Evolutionary conservation across 2,329 filamentous ascomycete genomes (phyloP).

Genomic region (Alternaria consortialis): DNA sequence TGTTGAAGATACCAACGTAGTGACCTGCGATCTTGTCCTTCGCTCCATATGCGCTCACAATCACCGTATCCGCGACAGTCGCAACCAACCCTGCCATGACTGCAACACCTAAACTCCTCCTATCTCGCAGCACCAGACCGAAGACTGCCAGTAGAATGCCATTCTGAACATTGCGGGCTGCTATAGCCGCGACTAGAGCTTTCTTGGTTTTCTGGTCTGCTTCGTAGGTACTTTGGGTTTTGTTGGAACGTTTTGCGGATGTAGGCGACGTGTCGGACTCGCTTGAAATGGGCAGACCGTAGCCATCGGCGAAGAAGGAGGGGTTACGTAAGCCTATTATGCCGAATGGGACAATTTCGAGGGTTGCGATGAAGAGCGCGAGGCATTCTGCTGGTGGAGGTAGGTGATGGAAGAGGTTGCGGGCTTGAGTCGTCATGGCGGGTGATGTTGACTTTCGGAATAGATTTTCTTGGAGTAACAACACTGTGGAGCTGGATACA

Average conservation of each 20-base stretch:
- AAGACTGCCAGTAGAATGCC: slow-evolving; percentile 30
- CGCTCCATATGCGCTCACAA: slow-evolving; percentile 31
- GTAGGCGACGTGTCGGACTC: slow-evolving; percentile 1
- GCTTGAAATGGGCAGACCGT: slow-evolving; percentile 23
- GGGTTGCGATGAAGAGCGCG: slow-evolving; percentile 32
- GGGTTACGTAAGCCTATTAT: slow-evolving; percentile 31
- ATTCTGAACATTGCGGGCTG: slow-evolving; percentile 36
- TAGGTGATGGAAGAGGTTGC: slow-evolving; percentile 30
- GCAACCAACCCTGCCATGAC: slow-evolving; percentile 32
- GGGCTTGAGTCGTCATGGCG: slow-evolving; percentile 24
- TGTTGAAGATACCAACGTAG: slow-evolving; percentile 36
- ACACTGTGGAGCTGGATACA: neutral
- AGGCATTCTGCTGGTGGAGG: slow-evolving; percentile 37
- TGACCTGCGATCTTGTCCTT: slow-evolving; percentile 34
- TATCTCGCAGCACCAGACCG: slow-evolving; percentile 30
- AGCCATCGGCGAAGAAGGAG: slow-evolving; percentile 26
- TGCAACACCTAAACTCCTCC: slow-evolving; percentile 32
- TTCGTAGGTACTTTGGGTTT: slow-evolving; percentile 3
- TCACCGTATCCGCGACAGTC: slow-evolving; percentile 33
- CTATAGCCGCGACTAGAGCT: slow-evolving; percentile 34
- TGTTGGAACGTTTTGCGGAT: slow-evolving; percentile 13
- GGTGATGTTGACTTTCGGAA: neutral
- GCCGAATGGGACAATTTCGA: slow-evolving; percentile 35
- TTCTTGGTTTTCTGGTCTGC: slow-evolving; percentile 31
- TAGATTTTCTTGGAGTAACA: neutral